phyloP scores from a whole-genome alignment of 352 stramenopile genomes.

The Globisporangium viniferum region DNA sequence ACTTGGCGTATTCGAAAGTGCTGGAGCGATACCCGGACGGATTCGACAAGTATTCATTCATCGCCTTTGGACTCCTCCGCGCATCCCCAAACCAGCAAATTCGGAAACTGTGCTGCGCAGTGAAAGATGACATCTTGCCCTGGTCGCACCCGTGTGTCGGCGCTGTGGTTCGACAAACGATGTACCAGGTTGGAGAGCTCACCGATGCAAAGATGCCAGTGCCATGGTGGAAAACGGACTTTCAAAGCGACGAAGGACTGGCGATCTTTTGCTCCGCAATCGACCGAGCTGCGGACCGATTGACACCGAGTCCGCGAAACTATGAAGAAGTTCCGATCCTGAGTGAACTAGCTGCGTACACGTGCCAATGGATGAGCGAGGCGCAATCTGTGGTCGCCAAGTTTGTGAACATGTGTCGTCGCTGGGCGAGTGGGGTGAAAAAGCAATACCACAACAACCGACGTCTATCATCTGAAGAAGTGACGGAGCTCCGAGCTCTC shows the following conservation, averaged over 20 bases:
- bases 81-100: conserved; percentile 48
- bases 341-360: conserved; percentile 2
- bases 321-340: conserved; percentile 5
- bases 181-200: conserved; percentile 49
- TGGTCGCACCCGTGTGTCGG: conserved; percentile 40
- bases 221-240: conserved; percentile 39
- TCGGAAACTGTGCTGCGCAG: conserved; percentile 31
- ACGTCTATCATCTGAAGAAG: conserved; percentile 5
- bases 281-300: neutral
- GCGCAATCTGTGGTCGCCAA: neutral
- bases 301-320: neutral
- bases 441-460: conserved; percentile 4
- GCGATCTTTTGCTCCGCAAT: conserved; percentile 19
- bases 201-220: conserved; percentile 24
- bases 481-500: conserved; percentile 25
- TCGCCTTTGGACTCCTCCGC: conserved; percentile 35
- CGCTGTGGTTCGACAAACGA: conserved; percentile 36
- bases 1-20: conserved; percentile 39
- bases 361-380: neutral
- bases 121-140: conserved; percentile 40
- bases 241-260: conserved; percentile 16
- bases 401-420: conserved; percentile 1
- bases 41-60: conserved; percentile 28
- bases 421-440: neutral
- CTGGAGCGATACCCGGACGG: conserved; percentile 12